phyloP scores from a whole-genome alignment of 169 alveolate species.

The Plasmodium ovale region DNA sequence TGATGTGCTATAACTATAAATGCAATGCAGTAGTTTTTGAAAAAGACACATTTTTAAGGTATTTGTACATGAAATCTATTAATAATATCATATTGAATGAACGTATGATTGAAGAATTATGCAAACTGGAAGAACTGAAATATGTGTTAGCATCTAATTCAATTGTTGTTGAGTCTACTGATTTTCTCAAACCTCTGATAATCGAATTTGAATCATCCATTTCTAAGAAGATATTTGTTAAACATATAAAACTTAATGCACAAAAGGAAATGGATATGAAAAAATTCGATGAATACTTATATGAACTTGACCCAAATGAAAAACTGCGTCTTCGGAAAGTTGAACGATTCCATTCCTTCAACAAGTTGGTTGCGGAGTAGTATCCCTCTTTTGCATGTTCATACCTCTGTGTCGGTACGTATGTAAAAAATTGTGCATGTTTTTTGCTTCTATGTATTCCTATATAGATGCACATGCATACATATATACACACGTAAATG shows the following conservation, averaged over 20 bases:
- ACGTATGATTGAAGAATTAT: conserved; percentile 48
- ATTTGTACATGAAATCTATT: conserved; percentile 32
- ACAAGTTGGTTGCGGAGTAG: too few species aligned
- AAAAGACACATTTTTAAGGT: conserved; percentile 48
- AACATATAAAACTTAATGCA: conserved; percentile 26
- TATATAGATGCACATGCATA: too few species aligned
- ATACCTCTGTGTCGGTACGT: too few species aligned
- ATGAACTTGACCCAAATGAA: conserved; percentile 22
- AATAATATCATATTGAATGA: conserved; percentile 54
- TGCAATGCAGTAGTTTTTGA: conserved; percentile 60
- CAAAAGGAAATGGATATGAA: conserved; percentile 38
- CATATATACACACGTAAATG: too few species aligned
- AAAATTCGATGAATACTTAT: conserved; percentile 19
- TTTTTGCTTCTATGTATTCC: too few species aligned
- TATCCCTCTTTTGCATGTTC: too few species aligned
- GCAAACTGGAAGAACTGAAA: conserved; percentile 41
- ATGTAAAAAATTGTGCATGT: too few species aligned
- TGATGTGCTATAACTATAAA: conserved; percentile 54
- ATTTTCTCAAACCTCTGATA: conserved; percentile 60
- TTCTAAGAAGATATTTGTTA: conserved; percentile 36
- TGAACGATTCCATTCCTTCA: conserved; percentile 48
- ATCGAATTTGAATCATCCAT: conserved; percentile 50
- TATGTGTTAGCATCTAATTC: conserved; percentile 53
- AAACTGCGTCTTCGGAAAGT: conserved; percentile 27
- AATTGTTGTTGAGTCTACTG: conserved; percentile 54